These are phyloP conservation scores for Lobosporangium transversale DNA, from an alignment of 192 early-diverging fungal genomes.

Conservation along the genomic window DNA sequence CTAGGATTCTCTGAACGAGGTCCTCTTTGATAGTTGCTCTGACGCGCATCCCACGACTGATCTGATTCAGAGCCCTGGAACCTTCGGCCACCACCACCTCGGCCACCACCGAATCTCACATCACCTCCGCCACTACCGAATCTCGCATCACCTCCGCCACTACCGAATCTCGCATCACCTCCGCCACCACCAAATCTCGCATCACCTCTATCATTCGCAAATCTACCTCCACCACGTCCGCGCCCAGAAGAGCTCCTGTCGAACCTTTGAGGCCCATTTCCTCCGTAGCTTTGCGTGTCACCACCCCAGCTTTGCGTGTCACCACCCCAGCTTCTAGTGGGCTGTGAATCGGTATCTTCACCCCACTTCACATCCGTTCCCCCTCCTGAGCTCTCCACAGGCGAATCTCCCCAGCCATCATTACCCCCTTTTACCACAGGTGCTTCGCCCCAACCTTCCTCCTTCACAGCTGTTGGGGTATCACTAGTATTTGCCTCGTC, in stretches of 20 bases:
- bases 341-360: no score
- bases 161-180: background rate
- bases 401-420: conserved; percentile 4
- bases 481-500: no score
- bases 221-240: conserved; percentile 1
- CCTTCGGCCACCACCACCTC: conserved; percentile 1
- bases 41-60: conserved; percentile 16
- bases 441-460: conserved; percentile 1
- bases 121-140: background rate
- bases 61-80: conserved; percentile 11
- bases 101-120: background rate
- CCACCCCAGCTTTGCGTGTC: no score
- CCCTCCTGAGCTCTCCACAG: background rate
- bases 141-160: conserved; percentile 5
- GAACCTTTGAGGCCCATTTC: background rate
- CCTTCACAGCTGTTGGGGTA: background rate
- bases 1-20: background rate
- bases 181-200: background rate
- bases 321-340: no score
- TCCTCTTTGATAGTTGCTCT: conserved; percentile 3
- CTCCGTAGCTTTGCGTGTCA: background rate
- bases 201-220: background rate
- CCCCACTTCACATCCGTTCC: conserved; percentile 3
- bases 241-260: background rate
- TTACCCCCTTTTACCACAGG: background rate